These are phyloP conservation scores for Tripterygium wilfordii DNA, from an alignment of 177 flowering plant genomes.

Conservation along the genomic window DNA sequence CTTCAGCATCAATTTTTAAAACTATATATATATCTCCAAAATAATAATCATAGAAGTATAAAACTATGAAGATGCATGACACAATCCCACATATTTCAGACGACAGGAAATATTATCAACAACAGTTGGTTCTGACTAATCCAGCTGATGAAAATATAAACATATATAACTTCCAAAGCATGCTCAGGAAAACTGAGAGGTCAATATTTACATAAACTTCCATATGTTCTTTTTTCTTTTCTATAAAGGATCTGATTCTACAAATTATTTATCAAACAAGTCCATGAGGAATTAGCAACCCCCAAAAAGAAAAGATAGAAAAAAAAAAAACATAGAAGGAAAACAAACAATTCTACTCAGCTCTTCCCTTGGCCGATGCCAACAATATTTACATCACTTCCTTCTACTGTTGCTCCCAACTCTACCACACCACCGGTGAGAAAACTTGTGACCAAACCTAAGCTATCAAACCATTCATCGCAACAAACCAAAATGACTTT, in stretches of 20 bases:
- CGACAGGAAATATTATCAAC: no score
- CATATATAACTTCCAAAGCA: no score
- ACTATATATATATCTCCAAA: no score
- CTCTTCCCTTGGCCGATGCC: constrained; percentile 12
- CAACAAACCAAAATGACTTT: constrained; percentile 21
- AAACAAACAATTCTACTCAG: constrained; percentile 19
- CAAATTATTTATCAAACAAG: constrained; percentile 52
- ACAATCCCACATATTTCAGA: no score
- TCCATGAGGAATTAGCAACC: constrained; percentile 12
- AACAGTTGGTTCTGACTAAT: no score
- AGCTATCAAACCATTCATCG: constrained; percentile 14
- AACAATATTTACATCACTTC: constrained; percentile 31
- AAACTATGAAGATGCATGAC: no score
- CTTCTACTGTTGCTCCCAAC: constrained; percentile 12
- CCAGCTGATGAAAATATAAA: no score
- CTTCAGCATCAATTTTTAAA: neutral
- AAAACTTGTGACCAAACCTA: constrained; percentile 13
- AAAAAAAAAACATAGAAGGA: constrained; percentile 3
- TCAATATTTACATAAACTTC: constrained; percentile 11
- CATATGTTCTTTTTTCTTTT: neutral
- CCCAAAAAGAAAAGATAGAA: constrained; percentile 7
- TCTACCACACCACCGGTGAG: constrained; percentile 5
- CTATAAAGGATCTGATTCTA: constrained; percentile 12
- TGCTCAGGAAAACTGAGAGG: neutral
- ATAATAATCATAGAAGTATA: no score